These are phyloP conservation scores for Lagenaria siceraria DNA, from an alignment of 306 rosid species.

Conservation along the genomic window DNA sequence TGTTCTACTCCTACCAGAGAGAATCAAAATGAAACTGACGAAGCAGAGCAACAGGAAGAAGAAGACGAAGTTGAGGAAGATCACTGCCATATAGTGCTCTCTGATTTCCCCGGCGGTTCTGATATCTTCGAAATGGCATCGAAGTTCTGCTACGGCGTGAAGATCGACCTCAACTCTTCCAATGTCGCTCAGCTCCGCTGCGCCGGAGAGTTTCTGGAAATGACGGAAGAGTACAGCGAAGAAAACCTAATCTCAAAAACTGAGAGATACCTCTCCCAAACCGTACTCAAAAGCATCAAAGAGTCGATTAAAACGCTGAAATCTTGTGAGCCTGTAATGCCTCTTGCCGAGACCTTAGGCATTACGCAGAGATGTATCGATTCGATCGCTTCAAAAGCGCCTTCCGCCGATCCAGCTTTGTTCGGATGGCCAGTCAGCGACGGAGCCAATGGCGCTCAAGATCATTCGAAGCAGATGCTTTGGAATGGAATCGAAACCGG, in stretches of 20 bases:
- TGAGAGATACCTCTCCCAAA: conserved; percentile 53
- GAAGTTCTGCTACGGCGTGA: conserved; percentile 90
- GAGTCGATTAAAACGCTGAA: conserved; percentile 65
- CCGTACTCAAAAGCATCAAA: conserved; percentile 53
- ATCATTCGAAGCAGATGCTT: conserved; percentile 38
- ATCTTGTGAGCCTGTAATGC: conserved; percentile 58
- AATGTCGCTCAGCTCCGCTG: conserved; percentile 86
- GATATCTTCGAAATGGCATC: conserved; percentile 85
- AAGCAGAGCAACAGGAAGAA: conserved; percentile 16
- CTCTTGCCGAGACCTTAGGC: conserved; percentile 46
- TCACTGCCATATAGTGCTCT: conserved; percentile 49
- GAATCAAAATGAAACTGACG: neutral
- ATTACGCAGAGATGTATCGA: conserved; percentile 61
- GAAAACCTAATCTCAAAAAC: conserved; percentile 83
- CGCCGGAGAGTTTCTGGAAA: conserved; percentile 86
- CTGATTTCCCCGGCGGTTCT: conserved; percentile 73
- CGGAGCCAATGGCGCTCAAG: conserved; percentile 10
- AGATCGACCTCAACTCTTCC: conserved; percentile 54
- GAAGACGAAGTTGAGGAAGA: conserved; percentile 44
- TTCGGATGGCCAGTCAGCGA: conserved; percentile 80
- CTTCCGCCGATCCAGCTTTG: conserved; percentile 55
- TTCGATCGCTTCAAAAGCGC: conserved; percentile 47
- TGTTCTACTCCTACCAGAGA: conserved; percentile 16
- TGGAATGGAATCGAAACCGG: conserved; percentile 61
- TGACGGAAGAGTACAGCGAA: conserved; percentile 82